Base-by-base conservation (phyloP, 768 basidiomycete species). In the Vishniacozyma victoriae region DNA sequence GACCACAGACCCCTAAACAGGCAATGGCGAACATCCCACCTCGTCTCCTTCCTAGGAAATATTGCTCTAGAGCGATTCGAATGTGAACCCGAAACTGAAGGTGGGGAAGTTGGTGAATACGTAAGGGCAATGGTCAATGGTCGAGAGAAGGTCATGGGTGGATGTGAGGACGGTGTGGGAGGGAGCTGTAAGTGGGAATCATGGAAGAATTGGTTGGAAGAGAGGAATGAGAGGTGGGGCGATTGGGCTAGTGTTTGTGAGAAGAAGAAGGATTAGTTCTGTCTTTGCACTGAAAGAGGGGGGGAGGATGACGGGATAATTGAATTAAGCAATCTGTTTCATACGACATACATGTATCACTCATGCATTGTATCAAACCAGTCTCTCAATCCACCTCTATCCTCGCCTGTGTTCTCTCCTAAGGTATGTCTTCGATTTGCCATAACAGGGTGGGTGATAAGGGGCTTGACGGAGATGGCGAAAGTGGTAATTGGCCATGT, bases 1-100 rank as follows among this genome's bases (percentile, higher is more conserved):
- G 59, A 67, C 29, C 55, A 58, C 29, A 41, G 67, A 35, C 57
- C 59, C 5, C 50, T 49, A 38, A 52, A 57, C 6, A 53, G 75
- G 16, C 35, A 55, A 15, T 76, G 74, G 74, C 60, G 70, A 43
- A 73, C 74, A n/a, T 67, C 65, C 22, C 69, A 74, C 39, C 54
- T 75, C 19, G 56, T 73, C 7, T 72, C 75, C 1, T 76, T 75
- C 71, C 57, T 76, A 16, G 74, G 75, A 12, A 71, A 74, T 50
- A 59, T 76, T 41, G 68, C 73, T 6, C 55, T 76, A 19, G 75
- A 76, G 53, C 54, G 72, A 16, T 68, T 73, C 52, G 23, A 49
- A 15, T 67, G 64, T 45, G 46, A 42, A 9, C 54, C 44, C 20
- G 42, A 51, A 12, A 44, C 38, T 11, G 48, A 39, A 15, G 44